phyloP scores from a whole-genome alignment of 345 rosid species.

The Luvunga scandens region DNA sequence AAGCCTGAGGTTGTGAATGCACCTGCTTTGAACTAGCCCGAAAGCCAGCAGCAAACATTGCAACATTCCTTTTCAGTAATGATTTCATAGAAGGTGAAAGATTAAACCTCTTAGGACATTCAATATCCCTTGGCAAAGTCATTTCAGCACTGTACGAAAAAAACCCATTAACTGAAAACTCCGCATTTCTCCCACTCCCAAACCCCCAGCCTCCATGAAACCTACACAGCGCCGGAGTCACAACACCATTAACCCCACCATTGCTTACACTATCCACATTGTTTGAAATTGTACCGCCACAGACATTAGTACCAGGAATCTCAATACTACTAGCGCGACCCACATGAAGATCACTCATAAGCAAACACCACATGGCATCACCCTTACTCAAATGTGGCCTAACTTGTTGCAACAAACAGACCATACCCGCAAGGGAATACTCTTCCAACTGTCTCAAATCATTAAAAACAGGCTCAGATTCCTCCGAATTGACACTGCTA shows the following conservation, averaged over 20 bases:
- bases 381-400: slow-evolving; percentile 81
- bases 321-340: slow-evolving; percentile 73
- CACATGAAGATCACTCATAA: slow-evolving; percentile 89
- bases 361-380: slow-evolving; percentile 97
- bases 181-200: slow-evolving; percentile 52
- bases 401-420: slow-evolving; percentile 84
- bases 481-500: slow-evolving; percentile 41
- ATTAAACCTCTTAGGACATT: slow-evolving; percentile 83
- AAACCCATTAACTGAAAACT: slow-evolving; percentile 52
- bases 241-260: slow-evolving; percentile 41
- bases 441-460: slow-evolving; percentile 79
- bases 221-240: slow-evolving; percentile 60
- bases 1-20: slow-evolving; percentile 41
- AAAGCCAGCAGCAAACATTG: slow-evolving; percentile 78
- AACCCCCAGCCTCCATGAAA: slow-evolving; percentile 95
- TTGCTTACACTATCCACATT: slow-evolving; percentile 25
- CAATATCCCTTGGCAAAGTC: slow-evolving; percentile 61
- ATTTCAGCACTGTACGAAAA: slow-evolving; percentile 43
- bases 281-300: slow-evolving; percentile 16
- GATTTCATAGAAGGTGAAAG: slow-evolving; percentile 83
- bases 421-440: slow-evolving; percentile 76
- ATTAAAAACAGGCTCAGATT: slow-evolving; percentile 51
- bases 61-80: slow-evolving; percentile 80
- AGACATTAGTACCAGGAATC: slow-evolving; percentile 35
- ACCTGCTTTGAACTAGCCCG: slow-evolving; percentile 64